Conservation (phyloP, 208 protist species). For the Histomonas meleagridis region DNA sequence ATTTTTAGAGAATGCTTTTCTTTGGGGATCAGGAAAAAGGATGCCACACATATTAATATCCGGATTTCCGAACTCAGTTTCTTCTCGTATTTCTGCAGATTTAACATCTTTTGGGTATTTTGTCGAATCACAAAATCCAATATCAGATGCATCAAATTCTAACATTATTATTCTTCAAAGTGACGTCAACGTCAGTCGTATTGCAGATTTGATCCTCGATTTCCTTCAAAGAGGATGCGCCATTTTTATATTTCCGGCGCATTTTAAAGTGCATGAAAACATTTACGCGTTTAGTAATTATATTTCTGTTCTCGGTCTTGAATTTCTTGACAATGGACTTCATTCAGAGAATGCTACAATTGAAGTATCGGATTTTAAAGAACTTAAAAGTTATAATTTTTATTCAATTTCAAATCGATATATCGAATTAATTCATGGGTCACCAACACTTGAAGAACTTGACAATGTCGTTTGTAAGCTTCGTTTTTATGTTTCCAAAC, state of each 20-base stretch:
- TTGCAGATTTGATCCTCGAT: no score
- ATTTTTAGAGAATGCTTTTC: background rate
- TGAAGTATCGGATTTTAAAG: no score
- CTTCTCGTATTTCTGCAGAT: background rate
- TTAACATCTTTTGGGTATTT: background rate
- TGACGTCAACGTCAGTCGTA: no score
- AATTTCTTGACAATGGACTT: background rate
- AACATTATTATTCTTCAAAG: background rate
- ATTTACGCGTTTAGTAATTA: background rate
- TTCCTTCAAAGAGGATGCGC: no score
- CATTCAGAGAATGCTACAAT: background rate
- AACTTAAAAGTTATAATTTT: background rate
- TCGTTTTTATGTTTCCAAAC: background rate
- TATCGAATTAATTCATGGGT: background rate
- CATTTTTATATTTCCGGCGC: no score
- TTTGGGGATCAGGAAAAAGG: background rate
- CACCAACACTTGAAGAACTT: background rate
- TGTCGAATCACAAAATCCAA: background rate
- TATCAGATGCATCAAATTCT: background rate
- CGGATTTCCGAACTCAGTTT: background rate
- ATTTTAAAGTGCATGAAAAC: no score
- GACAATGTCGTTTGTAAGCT: background rate
- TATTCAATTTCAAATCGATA: background rate
- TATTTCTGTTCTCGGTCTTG: background rate
- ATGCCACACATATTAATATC: background rate